These are phyloP conservation scores for Aaosphaeria pasadenensis DNA, from an alignment of 2,329 filamentous ascomycete genomes.

Conservation along the genomic window DNA sequence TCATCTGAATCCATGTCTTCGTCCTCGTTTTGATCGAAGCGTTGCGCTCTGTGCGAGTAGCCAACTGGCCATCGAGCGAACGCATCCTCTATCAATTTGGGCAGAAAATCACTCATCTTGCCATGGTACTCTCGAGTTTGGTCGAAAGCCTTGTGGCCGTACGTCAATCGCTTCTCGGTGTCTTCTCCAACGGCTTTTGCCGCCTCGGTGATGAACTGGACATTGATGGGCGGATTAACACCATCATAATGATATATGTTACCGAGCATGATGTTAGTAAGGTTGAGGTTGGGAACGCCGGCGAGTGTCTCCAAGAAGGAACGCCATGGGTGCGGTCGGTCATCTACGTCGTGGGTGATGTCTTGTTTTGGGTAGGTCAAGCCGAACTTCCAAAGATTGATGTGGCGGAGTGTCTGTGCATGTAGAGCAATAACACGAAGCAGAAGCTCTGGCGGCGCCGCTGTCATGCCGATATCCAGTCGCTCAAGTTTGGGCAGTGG, in stretches of 20 bases:
- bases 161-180: not conserved
- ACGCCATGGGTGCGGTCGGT: not conserved
- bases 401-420: not conserved
- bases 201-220: not conserved
- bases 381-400: not conserved
- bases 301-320: not conserved
- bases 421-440: not conserved
- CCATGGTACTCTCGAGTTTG: not conserved
- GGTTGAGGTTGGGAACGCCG: not conserved
- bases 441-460: not conserved
- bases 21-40: not conserved
- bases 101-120: not conserved
- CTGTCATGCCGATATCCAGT: not conserved
- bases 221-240: not conserved
- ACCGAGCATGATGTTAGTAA: not conserved
- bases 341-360: not conserved
- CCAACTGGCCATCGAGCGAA: not conserved
- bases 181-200: not conserved
- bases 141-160: not conserved
- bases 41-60: not conserved
- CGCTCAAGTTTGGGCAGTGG: not conserved
- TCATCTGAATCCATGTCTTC: not conserved
- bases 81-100: not conserved
- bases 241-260: not conserved
- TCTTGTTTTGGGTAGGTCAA: not conserved